Evolutionary conservation across 257 asterid species (phyloP), one percentile per base, ranked within the genome.

Genomic region (Solanum gracilifrons): DNA sequence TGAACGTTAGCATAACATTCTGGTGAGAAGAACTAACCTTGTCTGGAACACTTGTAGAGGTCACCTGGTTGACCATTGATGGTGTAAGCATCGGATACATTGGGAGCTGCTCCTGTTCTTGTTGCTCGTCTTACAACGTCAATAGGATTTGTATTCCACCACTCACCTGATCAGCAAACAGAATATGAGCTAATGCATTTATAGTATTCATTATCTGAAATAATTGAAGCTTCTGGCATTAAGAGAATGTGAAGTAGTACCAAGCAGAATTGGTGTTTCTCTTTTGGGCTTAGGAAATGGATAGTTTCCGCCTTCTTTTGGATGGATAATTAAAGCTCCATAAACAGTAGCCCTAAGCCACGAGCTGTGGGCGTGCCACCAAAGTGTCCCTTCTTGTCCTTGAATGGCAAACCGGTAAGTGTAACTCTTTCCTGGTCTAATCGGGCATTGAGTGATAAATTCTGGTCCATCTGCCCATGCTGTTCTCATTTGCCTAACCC

Each of bases 361-460:
- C 1, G 99, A 96, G 90, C 99, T 96, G 88, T 96, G 99, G 37
- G 99, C 99, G 71, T 96, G 99, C 99, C 99, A 96, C 98, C 98
- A 96, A 0, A 96, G 93, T 0, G 99, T 96, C 35, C 99, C 99
- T 92, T 94, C 98, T 37, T 96, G 99, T 23, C 96, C 99, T 90
- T 93, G 92, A 43, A 96, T 95, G 0, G 95, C 92, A 85, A 95
- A 96, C 10, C 97, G 88, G 88, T 96, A 96, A 0, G 95, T 96
- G 87, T 95, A 96, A 82, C 96, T 96, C 39, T 84, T 88, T 72
- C 98, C 99, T 2, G 99, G 98, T 88, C 95, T 90, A 23, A 96
- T 93, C 0, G 99, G 99, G 88, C 99, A 96, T 82, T 96, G 99
- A 12, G 98, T 96, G 73, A 96, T 85, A 64, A 95, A 96, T 73